Conservation (phyloP, 108 stramenopile genomes). For the Cylindrotheca fusiformis region DNA sequence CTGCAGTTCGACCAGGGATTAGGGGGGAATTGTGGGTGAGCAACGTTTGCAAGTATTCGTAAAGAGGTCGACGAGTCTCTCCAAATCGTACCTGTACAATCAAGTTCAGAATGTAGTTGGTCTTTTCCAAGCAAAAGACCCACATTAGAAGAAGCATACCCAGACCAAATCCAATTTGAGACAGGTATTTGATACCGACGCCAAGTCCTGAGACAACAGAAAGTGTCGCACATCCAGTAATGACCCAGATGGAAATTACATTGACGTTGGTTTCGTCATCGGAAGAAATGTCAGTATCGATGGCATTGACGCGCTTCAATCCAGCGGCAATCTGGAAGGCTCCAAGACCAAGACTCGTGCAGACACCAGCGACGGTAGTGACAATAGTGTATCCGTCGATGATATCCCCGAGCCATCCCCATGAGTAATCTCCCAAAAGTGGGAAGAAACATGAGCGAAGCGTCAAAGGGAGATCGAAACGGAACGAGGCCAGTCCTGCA, state of each 20-base stretch:
- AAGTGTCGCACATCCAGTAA: constrained; percentile 46
- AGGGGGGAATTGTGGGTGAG: neutral
- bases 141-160: constrained; percentile 42
- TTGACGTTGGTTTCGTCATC: constrained; percentile 16
- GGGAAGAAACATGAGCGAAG: constrained; percentile 59
- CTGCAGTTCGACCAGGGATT: neutral
- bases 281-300: constrained; percentile 17
- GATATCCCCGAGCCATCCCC: constrained; percentile 68
- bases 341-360: constrained; percentile 57
- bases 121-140: constrained; percentile 55
- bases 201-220: constrained; percentile 57
- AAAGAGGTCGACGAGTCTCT: neutral
- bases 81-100: constrained; percentile 26
- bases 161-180: constrained; percentile 41
- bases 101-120: constrained; percentile 48
- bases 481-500: constrained; percentile 43
- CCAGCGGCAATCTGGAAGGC: constrained; percentile 47
- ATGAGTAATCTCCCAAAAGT: constrained; percentile 52
- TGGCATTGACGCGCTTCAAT: constrained; percentile 31
- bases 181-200: constrained; percentile 53
- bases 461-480: constrained; percentile 46
- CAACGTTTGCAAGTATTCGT: neutral
- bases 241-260: constrained; percentile 42
- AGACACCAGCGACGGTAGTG: constrained; percentile 56
- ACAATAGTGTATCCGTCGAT: constrained; percentile 60